phyloP scores from a whole-genome alignment of 768 basidiomycete species.

The Termitomyces sp. region DNA sequence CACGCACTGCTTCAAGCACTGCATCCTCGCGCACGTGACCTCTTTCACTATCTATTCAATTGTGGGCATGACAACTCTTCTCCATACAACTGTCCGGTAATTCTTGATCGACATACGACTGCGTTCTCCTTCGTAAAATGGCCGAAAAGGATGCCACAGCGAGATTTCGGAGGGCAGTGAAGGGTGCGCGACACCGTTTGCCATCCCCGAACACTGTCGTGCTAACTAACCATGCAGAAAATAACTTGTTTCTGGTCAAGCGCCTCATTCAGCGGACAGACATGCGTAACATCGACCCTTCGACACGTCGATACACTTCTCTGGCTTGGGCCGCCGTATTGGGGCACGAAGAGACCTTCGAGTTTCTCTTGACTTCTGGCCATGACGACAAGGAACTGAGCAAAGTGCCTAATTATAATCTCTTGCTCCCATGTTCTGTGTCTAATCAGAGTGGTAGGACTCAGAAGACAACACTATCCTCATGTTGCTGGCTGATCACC shows the following conservation, averaged over 20 bases:
- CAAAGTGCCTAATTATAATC: slow-evolving; percentile 43
- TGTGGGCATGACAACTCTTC: slow-evolving; percentile 8
- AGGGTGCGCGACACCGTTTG: slow-evolving; percentile 39
- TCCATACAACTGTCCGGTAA: slow-evolving; percentile 6
- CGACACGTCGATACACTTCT: slow-evolving; percentile 72
- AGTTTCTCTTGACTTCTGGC: slow-evolving; percentile 78
- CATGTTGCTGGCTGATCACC: slow-evolving; percentile 85
- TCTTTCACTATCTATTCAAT: slow-evolving; percentile 14
- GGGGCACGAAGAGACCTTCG: slow-evolving; percentile 89
- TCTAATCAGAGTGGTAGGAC: slow-evolving; percentile 48
- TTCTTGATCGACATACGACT: neutral
- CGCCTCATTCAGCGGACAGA: slow-evolving; percentile 82
- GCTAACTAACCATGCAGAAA: slow-evolving; percentile 50
- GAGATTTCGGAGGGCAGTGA: slow-evolving; percentile 74
- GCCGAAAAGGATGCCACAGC: slow-evolving; percentile 78
- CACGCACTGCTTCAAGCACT: slow-evolving; percentile 16
- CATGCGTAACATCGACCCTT: slow-evolving; percentile 86
- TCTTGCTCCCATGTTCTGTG: neutral
- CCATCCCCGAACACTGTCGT: neutral
- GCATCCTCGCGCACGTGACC: slow-evolving; percentile 14
- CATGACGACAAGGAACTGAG: slow-evolving; percentile 94
- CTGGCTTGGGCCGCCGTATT: slow-evolving; percentile 89
- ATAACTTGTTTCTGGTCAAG: slow-evolving; percentile 90
- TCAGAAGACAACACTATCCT: slow-evolving; percentile 90
- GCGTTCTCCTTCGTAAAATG: slow-evolving; percentile 34